These are phyloP conservation scores for Antitrichia curtipendula DNA, from an alignment of 225 moss, liverwort and hornwort species.

Conservation along the genomic window DNA sequence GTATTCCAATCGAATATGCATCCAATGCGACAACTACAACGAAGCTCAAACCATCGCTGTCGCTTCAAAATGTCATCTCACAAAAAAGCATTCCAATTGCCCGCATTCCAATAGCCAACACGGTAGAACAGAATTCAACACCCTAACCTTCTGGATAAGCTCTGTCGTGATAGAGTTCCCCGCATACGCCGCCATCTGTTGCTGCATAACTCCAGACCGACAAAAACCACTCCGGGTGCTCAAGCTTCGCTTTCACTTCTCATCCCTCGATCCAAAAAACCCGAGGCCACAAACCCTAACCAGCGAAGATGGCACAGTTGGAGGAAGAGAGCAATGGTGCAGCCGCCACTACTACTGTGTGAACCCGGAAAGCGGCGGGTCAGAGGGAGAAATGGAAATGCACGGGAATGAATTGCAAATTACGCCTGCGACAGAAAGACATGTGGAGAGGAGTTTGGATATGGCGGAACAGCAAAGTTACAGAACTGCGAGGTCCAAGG, in stretches of 20 bases:
- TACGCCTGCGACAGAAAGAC: not conserved
- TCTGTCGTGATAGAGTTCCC: constrained; percentile 49
- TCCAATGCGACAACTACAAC: not conserved
- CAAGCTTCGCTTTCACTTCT: not conserved
- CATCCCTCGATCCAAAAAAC: not conserved
- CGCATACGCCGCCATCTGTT: constrained; percentile 40
- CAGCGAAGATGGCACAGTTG: not conserved
- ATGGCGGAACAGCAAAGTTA: not conserved
- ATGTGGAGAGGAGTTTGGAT: not conserved
- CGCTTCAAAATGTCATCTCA: not conserved
- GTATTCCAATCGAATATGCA: not conserved
- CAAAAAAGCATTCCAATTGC: not conserved
- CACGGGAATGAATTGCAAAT: not conserved
- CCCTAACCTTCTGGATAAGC: constrained; percentile 46
- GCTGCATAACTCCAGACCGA: constrained; percentile 19
- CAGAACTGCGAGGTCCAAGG: not conserved
- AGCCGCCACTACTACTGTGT: not conserved
- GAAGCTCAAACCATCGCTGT: not conserved
- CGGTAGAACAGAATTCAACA: not conserved
- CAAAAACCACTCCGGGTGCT: not conserved
- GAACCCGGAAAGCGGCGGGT: not conserved
- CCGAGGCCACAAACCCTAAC: not conserved
- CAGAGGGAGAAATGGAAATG: not conserved
- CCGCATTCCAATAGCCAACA: not conserved
- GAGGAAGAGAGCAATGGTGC: not conserved